These are phyloP conservation scores for Pseudogymnoascus sp. DNA, from an alignment of 2,329 filamentous ascomycete genomes.

Conservation along the genomic window DNA sequence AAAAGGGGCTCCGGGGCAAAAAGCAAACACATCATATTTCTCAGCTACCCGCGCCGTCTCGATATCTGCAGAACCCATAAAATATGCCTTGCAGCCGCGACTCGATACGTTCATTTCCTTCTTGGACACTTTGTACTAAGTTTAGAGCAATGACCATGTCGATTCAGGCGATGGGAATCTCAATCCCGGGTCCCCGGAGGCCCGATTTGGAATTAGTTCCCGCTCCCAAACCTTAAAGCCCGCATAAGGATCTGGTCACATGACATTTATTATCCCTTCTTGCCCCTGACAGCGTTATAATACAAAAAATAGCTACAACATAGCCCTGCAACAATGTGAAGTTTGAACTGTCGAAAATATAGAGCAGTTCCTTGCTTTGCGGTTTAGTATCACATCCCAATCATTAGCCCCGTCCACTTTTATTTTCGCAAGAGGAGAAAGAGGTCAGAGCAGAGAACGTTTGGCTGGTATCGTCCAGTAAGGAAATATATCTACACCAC, in stretches of 20 bases:
- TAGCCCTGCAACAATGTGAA: not conserved
- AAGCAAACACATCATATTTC: not conserved
- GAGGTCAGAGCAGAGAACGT: not conserved
- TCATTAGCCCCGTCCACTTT: not conserved
- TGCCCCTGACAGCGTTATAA: not conserved
- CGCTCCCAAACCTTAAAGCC: constrained; percentile 6
- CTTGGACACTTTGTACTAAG: not conserved
- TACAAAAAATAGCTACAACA: not conserved
- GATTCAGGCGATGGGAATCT: not conserved
- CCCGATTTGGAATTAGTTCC: not conserved
- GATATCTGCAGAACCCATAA: not conserved
- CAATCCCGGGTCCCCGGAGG: not conserved
- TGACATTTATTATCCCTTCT: not conserved
- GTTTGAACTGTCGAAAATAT: not conserved
- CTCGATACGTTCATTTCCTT: not conserved
- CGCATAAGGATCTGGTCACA: constrained; percentile 1
- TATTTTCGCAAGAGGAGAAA: not conserved
- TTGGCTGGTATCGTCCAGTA: not conserved
- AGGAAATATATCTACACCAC: not conserved
- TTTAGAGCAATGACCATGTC: constrained; percentile 2
- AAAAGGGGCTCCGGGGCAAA: not conserved
- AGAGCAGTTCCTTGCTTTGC: not conserved
- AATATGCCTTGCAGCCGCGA: not conserved
- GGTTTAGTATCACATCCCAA: not conserved
- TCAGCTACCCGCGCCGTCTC: not conserved